Evolutionary conservation across 2,329 filamentous ascomycete species (phyloP), one percentile per base, ranked within the genome.

Genomic region (Botryosphaeria dothidea): DNA sequence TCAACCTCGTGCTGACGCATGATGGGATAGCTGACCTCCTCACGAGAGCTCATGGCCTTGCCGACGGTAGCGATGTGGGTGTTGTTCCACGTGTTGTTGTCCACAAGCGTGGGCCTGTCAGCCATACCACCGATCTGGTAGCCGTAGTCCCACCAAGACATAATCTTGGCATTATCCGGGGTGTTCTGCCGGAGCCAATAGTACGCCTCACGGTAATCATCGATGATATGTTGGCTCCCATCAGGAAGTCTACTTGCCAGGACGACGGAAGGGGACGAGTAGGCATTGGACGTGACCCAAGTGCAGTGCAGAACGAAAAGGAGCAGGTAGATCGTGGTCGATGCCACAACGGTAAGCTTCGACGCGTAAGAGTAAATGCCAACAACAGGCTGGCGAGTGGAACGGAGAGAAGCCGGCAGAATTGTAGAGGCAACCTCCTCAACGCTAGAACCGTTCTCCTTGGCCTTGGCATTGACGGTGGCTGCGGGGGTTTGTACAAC

Each of bases 31-130:
- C 93, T 97, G 79, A 98, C 93, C 79, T 99, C 96, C 79, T 99
- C 95, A 51, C 92, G 86, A 7, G 93, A 97, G 81, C 91, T 95
- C 95, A 99, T 98, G 46, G 95, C 95, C 83, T 99, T 99, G 74
- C 95, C 95, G 66, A 99, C 95, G 15, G 95, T 99, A 62, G 95
- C 95, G 80, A 99, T 99, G 78, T 99, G 95, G 7, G 95, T 99
- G 83, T 99, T 99, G 85, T 99, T 99, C 95, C 95, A 99, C 2
- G 95, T 99, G 83, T 99, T 99, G 85, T 99, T 99, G 84, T 99
- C 95, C 36, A 99, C 95, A 36, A 99, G 85, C 1, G 95, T 99
- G 36, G 95, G 95, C 63, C 95, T 88, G 78, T 99, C 95, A 57
- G 95, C 95, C 95, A 99, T 99, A 70, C 95, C 95, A 82, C 95